Base-by-base conservation (phyloP, 345 rosid species). In the Nephelium lappaceum region DNA sequence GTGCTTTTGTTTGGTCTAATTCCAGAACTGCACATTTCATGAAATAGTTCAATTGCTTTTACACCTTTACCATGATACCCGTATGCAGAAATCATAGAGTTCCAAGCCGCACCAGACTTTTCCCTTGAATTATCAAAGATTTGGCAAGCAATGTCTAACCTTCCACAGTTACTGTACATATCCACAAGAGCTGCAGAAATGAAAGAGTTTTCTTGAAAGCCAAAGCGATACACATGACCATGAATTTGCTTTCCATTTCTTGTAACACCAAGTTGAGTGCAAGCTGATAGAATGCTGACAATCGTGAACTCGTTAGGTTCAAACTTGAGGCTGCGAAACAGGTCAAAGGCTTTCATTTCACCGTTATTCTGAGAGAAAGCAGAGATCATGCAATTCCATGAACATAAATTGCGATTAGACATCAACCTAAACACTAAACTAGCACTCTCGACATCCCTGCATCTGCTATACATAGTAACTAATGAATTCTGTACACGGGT, bases 311-410 rank as follows among this genome's bases (percentile, higher is more conserved):
- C 94, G 75, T 89, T 80, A 21, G 89, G 94, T 77, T 87, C 80
- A 71, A 85, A 77, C 38, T 80, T 77, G 8, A 85, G 82, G 70
- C 66, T 45, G 66, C 82, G 68, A 70, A 89, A 92, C 66, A 89
- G 83, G 70, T 85, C 86, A 51, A 92, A 74, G n/a, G 84, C 91
- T 75, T 81, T 81, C 73, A 77, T 51, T 71, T 88, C 91, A 77
- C 81, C 83, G 74, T 84, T 90, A 27, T 92, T 92, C 83, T 88
- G 93, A 77, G 90, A 85, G 72, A 86, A 82, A 69, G 87, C 88
- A 61, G 93, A 89, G 71, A 92, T 90, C 85, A 88, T 79, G 81
- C 93, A 89, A 83, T 90, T 90, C 90, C 93, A 90, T 5, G 96
- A 84, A 83, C 93, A 90, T 79, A 89, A 80, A 84, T 92, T 92